Conservation (phyloP, 345 rosid genomes). For the Rhodomyrtus tomentosa region DNA sequence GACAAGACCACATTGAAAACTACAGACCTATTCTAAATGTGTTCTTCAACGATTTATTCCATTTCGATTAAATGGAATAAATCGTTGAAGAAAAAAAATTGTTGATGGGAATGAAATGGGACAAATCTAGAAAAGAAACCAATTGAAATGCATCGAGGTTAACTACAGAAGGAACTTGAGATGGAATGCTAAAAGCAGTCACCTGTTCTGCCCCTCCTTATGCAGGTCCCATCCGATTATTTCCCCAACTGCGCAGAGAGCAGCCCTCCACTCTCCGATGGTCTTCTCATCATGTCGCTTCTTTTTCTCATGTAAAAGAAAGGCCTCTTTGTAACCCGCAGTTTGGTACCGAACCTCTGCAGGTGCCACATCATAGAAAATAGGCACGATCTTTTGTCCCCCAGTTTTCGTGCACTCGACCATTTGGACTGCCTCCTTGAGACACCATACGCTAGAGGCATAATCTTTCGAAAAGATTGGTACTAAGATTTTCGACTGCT, state of each 20-base stretch:
- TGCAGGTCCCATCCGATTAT: background rate
- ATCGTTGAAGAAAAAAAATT: no score
- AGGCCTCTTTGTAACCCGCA: fast-evolving
- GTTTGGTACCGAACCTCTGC: background rate
- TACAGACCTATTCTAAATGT: no score
- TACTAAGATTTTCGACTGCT: fast-evolving
- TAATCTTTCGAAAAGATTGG: background rate
- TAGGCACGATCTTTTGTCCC: background rate
- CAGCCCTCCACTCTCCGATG: background rate
- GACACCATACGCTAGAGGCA: background rate
- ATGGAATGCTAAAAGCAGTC: background rate
- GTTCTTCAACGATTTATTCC: no score
- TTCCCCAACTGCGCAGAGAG: background rate
- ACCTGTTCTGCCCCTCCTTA: background rate
- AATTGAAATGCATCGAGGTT: no score
- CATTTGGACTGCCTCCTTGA: background rate
- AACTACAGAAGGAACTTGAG: background rate
- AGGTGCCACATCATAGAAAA: background rate
- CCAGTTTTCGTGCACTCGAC: fast-evolving
- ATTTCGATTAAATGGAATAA: no score
- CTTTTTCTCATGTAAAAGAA: fast-evolving
- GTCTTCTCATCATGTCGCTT: background rate
- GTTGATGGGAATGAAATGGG: no score
- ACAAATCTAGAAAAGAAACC: no score
- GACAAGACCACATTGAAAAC: no score